These are phyloP conservation scores for Macrocybe gigantea DNA, from an alignment of 768 basidiomycete genomes.

Conservation along the genomic window DNA sequence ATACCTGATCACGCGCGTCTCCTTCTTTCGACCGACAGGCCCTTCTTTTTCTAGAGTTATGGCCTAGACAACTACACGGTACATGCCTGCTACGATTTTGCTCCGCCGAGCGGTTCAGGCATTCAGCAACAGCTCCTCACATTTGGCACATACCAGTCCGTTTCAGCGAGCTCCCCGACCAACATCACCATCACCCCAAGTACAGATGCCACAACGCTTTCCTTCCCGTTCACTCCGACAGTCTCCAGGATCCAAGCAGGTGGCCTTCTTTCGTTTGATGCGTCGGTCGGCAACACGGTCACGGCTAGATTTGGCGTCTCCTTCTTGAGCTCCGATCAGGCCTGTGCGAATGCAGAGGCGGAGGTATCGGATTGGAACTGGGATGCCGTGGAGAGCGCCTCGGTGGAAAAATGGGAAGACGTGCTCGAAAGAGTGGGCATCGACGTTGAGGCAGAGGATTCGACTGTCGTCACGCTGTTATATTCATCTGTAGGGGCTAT, in stretches of 20 bases:
- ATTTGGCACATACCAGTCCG: slow-evolving; percentile 37
- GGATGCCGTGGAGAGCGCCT: slow-evolving; percentile 31
- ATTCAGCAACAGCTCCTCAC: slow-evolving; percentile 11
- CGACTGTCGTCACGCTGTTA: slow-evolving; percentile 35
- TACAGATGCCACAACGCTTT: slow-evolving; percentile 23
- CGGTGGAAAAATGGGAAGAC: slow-evolving; percentile 35
- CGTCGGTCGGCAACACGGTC: slow-evolving; percentile 18
- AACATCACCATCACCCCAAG: slow-evolving; percentile 23
- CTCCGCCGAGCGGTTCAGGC: slow-evolving; percentile 13
- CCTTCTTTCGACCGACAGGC: neutral
- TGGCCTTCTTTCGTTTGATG: slow-evolving; percentile 34
- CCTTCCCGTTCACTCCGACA: slow-evolving; percentile 30
- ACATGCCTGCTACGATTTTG: slow-evolving; percentile 43
- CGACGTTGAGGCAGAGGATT: slow-evolving; percentile 31
- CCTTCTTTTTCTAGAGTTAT: slow-evolving; percentile 30
- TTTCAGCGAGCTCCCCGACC: slow-evolving; percentile 23
- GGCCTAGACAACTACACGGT: slow-evolving; percentile 44
- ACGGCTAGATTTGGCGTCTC: slow-evolving; percentile 55
- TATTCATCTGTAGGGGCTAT: slow-evolving; percentile 35
- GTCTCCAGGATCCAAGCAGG: slow-evolving; percentile 39
- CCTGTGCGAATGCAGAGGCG: slow-evolving; percentile 50
- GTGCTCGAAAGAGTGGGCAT: slow-evolving; percentile 29
- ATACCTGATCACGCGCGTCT: neutral
- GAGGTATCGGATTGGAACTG: slow-evolving; percentile 48
- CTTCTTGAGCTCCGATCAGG: slow-evolving; percentile 44